These are phyloP conservation scores for Cicer bijugum DNA, from an alignment of 306 rosid species.

Conservation along the genomic window DNA sequence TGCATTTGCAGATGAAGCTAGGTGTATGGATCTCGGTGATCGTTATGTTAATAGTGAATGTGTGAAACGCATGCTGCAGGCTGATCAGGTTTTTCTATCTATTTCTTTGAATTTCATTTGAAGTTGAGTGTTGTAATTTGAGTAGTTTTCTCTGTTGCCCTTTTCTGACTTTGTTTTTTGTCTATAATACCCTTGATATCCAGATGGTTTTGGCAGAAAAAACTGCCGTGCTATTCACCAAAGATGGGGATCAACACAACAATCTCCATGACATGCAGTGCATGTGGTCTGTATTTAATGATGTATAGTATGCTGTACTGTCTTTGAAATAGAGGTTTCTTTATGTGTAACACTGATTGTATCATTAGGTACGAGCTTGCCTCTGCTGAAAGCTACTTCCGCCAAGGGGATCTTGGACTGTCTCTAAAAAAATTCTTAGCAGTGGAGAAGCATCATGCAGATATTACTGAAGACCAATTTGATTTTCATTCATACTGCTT, in stretches of 20 bases:
- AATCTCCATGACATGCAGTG: conserved; percentile 99
- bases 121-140: conserved; percentile 6
- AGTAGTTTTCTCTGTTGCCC: conserved; percentile 29
- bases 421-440: conserved; percentile 89
- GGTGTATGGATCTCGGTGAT: conserved; percentile 99
- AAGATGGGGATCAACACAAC: conserved; percentile 98
- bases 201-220: conserved; percentile 94
- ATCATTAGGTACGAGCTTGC: conserved; percentile 87
- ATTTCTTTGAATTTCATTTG: conserved; percentile 31
- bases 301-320: conserved; percentile 32
- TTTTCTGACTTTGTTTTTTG: conserved; percentile 31
- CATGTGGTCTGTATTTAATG: conserved; percentile 84
- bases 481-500: conserved; percentile 99
- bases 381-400: conserved; percentile 94
- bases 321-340: conserved; percentile 33
- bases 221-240: conserved; percentile 96
- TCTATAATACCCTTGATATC: conserved; percentile 32
- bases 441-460: conserved; percentile 98
- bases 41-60: conserved; percentile 97
- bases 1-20: conserved; percentile 96
- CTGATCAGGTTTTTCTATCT: conserved; percentile 78
- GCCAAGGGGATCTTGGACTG: conserved; percentile 94
- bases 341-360: conserved; percentile 41
- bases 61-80: conserved; percentile 99
- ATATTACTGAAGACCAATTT: conserved; percentile 98